phyloP scores from a whole-genome alignment of 148 eudicot genomes.

The Chenopodium berlandieri region DNA sequence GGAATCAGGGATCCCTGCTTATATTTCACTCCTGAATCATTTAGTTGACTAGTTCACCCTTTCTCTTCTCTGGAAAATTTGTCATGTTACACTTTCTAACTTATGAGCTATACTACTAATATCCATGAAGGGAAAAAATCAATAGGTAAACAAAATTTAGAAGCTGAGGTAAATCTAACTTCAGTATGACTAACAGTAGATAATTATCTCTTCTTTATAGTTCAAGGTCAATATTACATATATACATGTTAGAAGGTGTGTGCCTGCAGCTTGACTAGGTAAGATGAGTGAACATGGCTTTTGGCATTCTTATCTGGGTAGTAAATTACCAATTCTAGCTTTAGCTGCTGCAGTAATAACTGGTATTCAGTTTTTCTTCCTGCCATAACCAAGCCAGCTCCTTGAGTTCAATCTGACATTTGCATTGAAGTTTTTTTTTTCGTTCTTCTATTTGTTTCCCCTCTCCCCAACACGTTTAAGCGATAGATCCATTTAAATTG shows the following conservation, averaged over 20 bases:
- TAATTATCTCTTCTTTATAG: background rate
- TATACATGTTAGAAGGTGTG: background rate
- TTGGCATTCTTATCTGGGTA: background rate
- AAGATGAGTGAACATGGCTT: background rate
- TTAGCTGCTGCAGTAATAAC: background rate
- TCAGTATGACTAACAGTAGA: background rate
- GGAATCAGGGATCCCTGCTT: background rate
- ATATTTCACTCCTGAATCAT: background rate
- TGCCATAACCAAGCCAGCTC: background rate
- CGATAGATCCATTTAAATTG: background rate
- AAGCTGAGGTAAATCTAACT: constrained; percentile 1
- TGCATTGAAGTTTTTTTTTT: background rate
- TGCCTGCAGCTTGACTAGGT: constrained; percentile 7
- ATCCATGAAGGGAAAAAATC: background rate
- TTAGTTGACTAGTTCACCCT: background rate
- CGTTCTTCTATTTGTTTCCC: background rate
- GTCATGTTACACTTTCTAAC: background rate
- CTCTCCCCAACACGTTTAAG: no score
- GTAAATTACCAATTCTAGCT: background rate
- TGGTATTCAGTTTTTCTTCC: background rate
- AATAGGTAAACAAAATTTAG: background rate
- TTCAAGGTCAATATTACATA: background rate
- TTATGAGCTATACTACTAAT: background rate
- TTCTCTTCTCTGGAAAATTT: background rate
- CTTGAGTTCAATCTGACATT: background rate